A percentile compares a stretch with the other conserved stretches of the same genome.
Conservation (phyloP, 1,139 yeast species). For the Debaryomycetaceae sp. region DNA sequence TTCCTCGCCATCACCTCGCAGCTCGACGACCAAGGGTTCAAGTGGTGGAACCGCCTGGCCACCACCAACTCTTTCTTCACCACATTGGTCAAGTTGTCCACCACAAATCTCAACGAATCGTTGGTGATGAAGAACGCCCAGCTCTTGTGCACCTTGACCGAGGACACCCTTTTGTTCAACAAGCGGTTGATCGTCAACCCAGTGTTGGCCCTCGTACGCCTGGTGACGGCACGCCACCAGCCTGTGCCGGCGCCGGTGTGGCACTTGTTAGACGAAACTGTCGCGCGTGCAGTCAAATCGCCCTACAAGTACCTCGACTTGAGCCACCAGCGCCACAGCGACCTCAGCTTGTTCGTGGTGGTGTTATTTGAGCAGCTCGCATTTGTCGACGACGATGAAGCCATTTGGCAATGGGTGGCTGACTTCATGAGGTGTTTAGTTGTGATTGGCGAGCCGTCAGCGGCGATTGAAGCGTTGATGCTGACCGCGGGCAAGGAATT, state of each 20-base stretch:
- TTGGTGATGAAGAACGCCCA: conserved; percentile 20
- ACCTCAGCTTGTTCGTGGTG: conserved; percentile 62
- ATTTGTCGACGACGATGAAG: conserved; percentile 37
- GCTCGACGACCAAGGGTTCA: conserved; percentile 30
- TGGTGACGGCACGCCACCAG: no score
- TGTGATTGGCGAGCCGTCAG: conserved; percentile 52
- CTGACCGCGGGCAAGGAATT: conserved; percentile 7
- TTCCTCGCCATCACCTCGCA: conserved; percentile 38
- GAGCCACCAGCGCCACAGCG: conserved; percentile 36
- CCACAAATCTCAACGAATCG: conserved; percentile 15
- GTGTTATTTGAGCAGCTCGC: conserved; percentile 72
- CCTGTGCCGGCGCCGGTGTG: conserved; percentile 25
- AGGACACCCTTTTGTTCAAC: conserved; percentile 40
- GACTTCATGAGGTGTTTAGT: conserved; percentile 39
- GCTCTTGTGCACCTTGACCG: conserved; percentile 21
- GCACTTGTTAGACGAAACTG: conserved; percentile 67
- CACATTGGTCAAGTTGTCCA: conserved; percentile 48
- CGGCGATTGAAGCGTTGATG: conserved; percentile 24
- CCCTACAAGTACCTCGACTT: conserved; percentile 84
- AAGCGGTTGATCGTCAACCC: conserved; percentile 42
- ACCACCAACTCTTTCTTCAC: conserved; percentile 60
- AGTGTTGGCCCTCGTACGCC: conserved; percentile 35
- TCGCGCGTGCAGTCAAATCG: conserved; percentile 61
- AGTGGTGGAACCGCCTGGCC: conserved; percentile 74
- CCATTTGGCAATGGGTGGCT: conserved; percentile 47